These are phyloP conservation scores for Candida buenavistaensis DNA, from an alignment of 1,139 yeast genomes.

Conservation along the genomic window DNA sequence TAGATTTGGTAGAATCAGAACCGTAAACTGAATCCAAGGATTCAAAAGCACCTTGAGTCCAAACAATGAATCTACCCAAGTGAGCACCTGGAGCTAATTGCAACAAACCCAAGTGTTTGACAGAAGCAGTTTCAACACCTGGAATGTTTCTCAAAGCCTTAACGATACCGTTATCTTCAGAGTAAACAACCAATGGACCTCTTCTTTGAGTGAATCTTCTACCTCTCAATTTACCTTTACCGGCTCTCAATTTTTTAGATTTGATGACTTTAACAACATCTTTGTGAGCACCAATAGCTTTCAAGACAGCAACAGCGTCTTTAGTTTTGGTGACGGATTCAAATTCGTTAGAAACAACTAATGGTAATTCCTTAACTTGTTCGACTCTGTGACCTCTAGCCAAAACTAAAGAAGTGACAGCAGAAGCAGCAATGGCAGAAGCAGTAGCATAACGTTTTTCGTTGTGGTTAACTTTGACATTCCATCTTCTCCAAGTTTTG, in stretches of 20 bases:
- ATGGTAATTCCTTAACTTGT: conserved; percentile 97
- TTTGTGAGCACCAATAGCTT: conserved; percentile 98
- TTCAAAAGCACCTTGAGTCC: conserved; percentile 99
- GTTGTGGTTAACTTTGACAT: conserved; percentile 99
- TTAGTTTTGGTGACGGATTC: conserved; percentile 95
- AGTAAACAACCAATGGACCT: conserved; percentile 99
- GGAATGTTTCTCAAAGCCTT: conserved; percentile 99
- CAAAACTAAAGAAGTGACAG: conserved; percentile 95
- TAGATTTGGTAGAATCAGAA: conserved; percentile 79
- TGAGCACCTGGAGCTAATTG: conserved; percentile 99
- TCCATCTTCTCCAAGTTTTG: conserved; percentile 99
- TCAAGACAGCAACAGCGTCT: conserved; percentile 97
- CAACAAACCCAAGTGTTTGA: conserved; percentile 89
- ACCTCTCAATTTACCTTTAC: conserved; percentile 99
- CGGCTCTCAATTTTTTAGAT: conserved; percentile 99
- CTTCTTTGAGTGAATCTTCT: conserved; percentile 99
- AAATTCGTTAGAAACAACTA: conserved; percentile 91
- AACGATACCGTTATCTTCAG: conserved; percentile 95
- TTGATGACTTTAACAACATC: conserved; percentile 97
- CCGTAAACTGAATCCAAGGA: conserved; percentile 98
- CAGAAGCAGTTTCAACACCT: conserved; percentile 98
- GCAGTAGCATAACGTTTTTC: conserved; percentile 99
- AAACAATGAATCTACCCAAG: conserved; percentile 98
- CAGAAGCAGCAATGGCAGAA: conserved; percentile 99
- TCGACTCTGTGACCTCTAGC: conserved; percentile 99